Percentiles rank a stretch among this genome's conserved stretches.
phyloP scores from a whole-genome alignment of 768 basidiomycete species.

The Phanerochaete carnosa region DNA sequence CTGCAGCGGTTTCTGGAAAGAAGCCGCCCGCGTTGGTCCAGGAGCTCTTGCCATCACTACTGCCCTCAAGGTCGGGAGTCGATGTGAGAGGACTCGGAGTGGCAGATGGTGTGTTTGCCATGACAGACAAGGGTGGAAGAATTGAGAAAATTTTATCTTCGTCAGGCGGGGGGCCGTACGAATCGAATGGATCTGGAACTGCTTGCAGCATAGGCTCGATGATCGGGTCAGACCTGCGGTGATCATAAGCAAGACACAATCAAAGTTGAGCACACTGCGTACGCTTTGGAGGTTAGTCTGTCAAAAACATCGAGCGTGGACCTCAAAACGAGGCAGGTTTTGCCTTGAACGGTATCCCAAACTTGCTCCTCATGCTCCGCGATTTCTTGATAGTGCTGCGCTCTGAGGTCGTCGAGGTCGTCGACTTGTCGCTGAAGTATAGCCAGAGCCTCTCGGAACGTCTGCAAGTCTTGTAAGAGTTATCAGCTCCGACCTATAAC shows the following conservation, averaged over 20 bases:
- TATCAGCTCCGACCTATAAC: not conserved
- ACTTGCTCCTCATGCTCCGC: slow-evolving; percentile 91
- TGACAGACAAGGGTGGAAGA: slow-evolving; percentile 76
- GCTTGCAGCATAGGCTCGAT: slow-evolving; percentile 89
- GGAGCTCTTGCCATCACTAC: slow-evolving; percentile 24
- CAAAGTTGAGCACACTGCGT: slow-evolving; percentile 29
- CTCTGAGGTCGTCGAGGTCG: slow-evolving; percentile 84
- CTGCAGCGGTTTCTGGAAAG: slow-evolving; percentile 38
- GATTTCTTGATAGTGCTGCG: slow-evolving; percentile 82
- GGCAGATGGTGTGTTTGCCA: slow-evolving; percentile 62
- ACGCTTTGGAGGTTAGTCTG: slow-evolving; percentile 83
- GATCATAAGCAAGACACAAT: slow-evolving; percentile 1
- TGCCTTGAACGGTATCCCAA: slow-evolving; percentile 89
- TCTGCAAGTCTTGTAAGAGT: slow-evolving; percentile 68
- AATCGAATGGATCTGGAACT: slow-evolving; percentile 90
- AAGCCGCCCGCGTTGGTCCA: slow-evolving; percentile 51
- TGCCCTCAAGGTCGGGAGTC: slow-evolving; percentile 29
- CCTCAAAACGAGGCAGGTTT: slow-evolving; percentile 83
- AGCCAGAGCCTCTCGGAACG: slow-evolving; percentile 78
- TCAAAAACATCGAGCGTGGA: slow-evolving; percentile 93
- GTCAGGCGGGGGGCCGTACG: slow-evolving; percentile 83
- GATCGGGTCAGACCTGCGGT: slow-evolving; percentile 72
- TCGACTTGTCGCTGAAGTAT: slow-evolving; percentile 88
- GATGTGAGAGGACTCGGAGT: slow-evolving; percentile 58
- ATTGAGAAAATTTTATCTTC: slow-evolving; percentile 94